phyloP scores from a whole-genome alignment of 139 green algal genomes.

The Tetradesmus obliquus region DNA sequence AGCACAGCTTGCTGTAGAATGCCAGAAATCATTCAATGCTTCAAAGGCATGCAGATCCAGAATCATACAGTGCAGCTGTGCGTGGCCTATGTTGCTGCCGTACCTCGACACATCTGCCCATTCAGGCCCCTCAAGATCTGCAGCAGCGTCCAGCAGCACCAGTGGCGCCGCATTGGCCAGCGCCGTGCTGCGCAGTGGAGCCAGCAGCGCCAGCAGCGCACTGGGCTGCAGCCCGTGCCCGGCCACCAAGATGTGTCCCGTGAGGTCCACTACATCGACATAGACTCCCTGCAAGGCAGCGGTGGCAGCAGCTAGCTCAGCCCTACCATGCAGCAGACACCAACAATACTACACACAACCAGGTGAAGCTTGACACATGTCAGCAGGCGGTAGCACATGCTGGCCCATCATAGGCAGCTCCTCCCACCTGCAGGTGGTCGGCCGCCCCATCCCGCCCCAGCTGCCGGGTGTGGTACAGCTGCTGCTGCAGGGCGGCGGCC shows the following conservation, averaged over 20 bases:
- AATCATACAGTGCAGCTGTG: too few species aligned
- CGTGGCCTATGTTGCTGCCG: too few species aligned
- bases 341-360: too few species aligned
- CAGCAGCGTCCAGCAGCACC: neutral
- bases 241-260: neutral
- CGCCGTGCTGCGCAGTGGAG: constrained; percentile 6
- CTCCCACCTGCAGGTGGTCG: neutral
- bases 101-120: constrained; percentile 1
- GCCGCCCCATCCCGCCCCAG: neutral
- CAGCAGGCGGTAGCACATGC: too few species aligned
- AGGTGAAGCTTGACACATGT: too few species aligned
- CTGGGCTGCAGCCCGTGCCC: neutral
- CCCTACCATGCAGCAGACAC: too few species aligned
- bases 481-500: neutral
- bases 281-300: neutral
- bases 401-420: too few species aligned
- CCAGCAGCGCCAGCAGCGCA: constrained; percentile 15
- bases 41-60: too few species aligned
- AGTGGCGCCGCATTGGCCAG: neutral
- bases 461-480: constrained; percentile 22
- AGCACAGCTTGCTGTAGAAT: too few species aligned
- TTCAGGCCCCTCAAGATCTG: neutral
- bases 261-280: neutral
- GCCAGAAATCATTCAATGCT: too few species aligned
- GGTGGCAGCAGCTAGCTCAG: too few species aligned